phyloP scores from a whole-genome alignment of 2,329 filamentous ascomycete species.

The Thelonectria blattea region DNA sequence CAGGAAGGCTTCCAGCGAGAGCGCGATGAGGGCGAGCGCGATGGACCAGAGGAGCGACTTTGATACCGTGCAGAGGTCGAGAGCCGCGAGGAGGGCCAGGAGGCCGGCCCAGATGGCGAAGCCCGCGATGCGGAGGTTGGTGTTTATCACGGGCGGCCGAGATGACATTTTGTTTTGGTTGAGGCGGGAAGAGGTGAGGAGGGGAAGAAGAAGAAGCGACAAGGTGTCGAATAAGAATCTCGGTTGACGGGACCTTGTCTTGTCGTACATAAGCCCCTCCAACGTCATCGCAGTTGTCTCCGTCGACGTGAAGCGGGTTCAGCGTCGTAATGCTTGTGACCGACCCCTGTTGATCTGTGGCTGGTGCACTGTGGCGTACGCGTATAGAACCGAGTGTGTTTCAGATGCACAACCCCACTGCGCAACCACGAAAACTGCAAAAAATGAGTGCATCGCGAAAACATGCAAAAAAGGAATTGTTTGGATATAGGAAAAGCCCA shows the following conservation, averaged over 20 bases:
- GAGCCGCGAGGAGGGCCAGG: slow-evolving; percentile 8
- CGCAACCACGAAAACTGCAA: background rate
- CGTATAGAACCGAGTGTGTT: background rate
- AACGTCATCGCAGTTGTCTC: background rate
- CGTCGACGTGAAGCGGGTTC: background rate
- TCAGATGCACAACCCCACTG: background rate
- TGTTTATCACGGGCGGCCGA: background rate
- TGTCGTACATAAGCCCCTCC: background rate
- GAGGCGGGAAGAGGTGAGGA: background rate
- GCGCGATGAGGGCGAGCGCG: slow-evolving; percentile 12
- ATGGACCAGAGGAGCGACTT: background rate
- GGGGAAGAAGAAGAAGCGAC: too few relatives aligned
- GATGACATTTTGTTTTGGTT: background rate
- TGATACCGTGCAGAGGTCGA: background rate
- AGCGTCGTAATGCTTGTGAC: background rate
- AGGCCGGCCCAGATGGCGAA: slow-evolving; percentile 23
- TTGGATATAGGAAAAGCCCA: slow-evolving; percentile 4
- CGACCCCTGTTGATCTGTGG: background rate
- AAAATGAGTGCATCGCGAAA: background rate
- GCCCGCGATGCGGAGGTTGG: background rate
- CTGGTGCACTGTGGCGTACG: background rate
- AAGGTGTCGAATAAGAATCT: background rate
- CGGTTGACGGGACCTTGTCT: background rate
- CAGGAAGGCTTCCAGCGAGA: slow-evolving; percentile 29
- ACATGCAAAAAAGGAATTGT: background rate